These are phyloP conservation scores for Salix arbutifolia DNA, from an alignment of 345 rosid genomes.

Conservation along the genomic window DNA sequence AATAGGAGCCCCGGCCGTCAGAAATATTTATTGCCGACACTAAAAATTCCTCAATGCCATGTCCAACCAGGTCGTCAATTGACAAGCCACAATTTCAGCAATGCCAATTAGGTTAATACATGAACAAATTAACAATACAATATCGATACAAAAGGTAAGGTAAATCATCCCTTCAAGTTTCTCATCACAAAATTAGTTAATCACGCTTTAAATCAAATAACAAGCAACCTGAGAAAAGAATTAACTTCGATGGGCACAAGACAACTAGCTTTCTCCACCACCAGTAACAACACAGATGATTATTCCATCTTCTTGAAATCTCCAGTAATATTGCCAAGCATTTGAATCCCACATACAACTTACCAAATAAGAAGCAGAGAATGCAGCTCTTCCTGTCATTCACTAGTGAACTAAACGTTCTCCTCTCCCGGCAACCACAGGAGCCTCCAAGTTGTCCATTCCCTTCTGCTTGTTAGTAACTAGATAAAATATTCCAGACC, in stretches of 20 bases:
- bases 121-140: not conserved
- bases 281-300: conserved; percentile 20
- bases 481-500: not conserved
- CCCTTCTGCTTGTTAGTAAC: conserved; percentile 18
- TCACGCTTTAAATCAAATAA: conserved; percentile 11
- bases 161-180: not conserved
- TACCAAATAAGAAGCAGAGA: conserved; percentile 5
- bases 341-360: not conserved
- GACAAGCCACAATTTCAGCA: not conserved
- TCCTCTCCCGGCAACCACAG: conserved; percentile 7
- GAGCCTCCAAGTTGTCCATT: conserved; percentile 6
- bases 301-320: conserved; percentile 7
- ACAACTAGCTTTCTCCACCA: conserved; percentile 10
- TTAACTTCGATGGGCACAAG: conserved; percentile 8
- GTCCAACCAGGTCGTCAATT: not conserved
- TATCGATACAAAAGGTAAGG: not conserved
- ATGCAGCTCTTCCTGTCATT: conserved; percentile 17
- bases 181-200: conserved; percentile 4
- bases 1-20: not conserved
- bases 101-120: not conserved
- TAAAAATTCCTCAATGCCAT: not conserved
- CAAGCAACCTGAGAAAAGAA: conserved; percentile 8
- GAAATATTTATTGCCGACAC: not conserved
- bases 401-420: conserved; percentile 6
- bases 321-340: conserved; percentile 5